A percentile compares a stretch with the other conserved stretches of the same genome.
Evolutionary conservation across 768 basidiomycete genomes (phyloP).

Genomic region (Phylloporus rhodoxanthus): DNA sequence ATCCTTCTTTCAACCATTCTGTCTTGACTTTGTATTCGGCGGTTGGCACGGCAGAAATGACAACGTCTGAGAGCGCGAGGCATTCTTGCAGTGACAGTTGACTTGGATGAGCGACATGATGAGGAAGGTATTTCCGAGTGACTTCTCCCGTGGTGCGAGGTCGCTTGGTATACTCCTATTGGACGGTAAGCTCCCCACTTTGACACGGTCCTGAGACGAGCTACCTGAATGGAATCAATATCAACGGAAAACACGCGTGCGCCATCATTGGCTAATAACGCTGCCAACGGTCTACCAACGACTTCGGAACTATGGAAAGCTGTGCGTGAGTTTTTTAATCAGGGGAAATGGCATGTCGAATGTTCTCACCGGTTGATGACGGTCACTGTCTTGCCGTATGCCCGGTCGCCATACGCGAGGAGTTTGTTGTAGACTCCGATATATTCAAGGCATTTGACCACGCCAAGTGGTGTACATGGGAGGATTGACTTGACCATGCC

Average conservation of each 20-base stretch:
- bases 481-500: conserved; percentile 95
- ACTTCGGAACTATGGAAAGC: conserved; percentile 75
- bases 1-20: conserved; percentile 86
- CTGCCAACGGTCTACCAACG: conserved; percentile 94
- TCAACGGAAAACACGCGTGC: conserved; percentile 94
- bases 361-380: conserved; percentile 80
- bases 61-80: conserved; percentile 82
- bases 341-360: neutral
- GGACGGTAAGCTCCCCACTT: neutral
- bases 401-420: conserved; percentile 89
- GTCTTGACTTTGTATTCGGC: conserved; percentile 85
- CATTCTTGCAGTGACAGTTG: conserved; percentile 70
- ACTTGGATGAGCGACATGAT: conserved; percentile 73
- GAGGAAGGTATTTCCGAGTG: conserved; percentile 68
- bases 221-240: conserved; percentile 85
- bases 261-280: conserved; percentile 92
- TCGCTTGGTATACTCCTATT: conserved; percentile 88
- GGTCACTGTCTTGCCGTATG: conserved; percentile 87
- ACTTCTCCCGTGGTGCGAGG: conserved; percentile 43
- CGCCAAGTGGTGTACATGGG: conserved; percentile 94
- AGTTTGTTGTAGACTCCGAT: conserved; percentile 90
- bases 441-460: conserved; percentile 91
- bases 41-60: conserved; percentile 89
- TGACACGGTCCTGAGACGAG: neutral
- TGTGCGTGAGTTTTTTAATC: neutral